Conservation (phyloP, 2,329 filamentous ascomycete genomes). For the Lojkania enalia region DNA sequence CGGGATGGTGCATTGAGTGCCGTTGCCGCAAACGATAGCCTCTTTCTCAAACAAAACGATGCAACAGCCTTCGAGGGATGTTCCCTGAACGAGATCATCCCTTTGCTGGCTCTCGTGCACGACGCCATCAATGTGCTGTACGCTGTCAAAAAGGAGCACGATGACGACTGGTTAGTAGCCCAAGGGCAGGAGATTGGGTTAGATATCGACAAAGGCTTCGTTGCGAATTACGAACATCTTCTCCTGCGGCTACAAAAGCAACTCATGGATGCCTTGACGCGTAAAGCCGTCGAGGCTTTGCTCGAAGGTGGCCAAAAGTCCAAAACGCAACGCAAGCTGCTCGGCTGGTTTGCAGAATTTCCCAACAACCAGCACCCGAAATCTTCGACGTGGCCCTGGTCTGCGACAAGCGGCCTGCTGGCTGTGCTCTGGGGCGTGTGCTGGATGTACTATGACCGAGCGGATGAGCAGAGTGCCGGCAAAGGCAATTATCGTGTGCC, state of each 20-base stretch:
- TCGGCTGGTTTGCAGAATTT: slow-evolving; percentile 48
- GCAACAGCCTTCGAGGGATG: slow-evolving; percentile 32
- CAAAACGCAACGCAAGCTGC: slow-evolving; percentile 39
- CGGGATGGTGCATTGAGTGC: slow-evolving; percentile 29
- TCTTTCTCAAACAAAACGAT: slow-evolving; percentile 42
- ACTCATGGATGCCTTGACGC: slow-evolving; percentile 35
- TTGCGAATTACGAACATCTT: slow-evolving; percentile 51
- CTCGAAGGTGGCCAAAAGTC: slow-evolving; percentile 28
- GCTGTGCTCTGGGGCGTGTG: slow-evolving; percentile 51
- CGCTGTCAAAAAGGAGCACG: slow-evolving; percentile 28
- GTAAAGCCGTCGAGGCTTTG: slow-evolving; percentile 34
- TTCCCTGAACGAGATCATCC: slow-evolving; percentile 33
- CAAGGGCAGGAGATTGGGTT: slow-evolving; percentile 35
- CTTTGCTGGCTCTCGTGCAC: slow-evolving; percentile 32
- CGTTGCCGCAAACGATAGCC: slow-evolving; percentile 34
- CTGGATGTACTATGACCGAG: slow-evolving; percentile 43
- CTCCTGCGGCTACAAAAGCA: slow-evolving; percentile 44
- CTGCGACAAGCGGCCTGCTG: slow-evolving; percentile 37
- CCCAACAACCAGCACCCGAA: slow-evolving; percentile 44
- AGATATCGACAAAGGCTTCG: slow-evolving; percentile 40
- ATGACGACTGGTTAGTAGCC: slow-evolving; percentile 36
- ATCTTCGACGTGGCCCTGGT: slow-evolving; percentile 50
- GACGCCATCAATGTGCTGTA: slow-evolving; percentile 38
- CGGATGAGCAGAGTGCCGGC: slow-evolving; percentile 13
- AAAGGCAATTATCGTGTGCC: slow-evolving; percentile 26